phyloP scores from a whole-genome alignment of 2,329 filamentous ascomycete genomes.

The Fusarium chuoi region DNA sequence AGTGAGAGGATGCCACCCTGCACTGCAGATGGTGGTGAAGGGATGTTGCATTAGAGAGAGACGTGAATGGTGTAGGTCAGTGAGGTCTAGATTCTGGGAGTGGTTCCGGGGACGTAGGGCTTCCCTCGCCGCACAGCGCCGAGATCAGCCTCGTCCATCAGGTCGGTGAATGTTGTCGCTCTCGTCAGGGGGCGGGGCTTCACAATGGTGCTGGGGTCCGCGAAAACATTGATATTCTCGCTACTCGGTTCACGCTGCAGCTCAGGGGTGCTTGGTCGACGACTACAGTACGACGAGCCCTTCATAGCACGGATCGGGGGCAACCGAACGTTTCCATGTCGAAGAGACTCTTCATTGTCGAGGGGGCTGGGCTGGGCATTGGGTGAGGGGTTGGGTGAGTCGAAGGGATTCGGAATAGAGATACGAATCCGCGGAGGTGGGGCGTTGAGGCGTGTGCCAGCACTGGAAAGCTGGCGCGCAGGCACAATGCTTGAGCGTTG shows the following conservation, averaged over 20 bases:
- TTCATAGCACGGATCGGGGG: slow-evolving; percentile 55
- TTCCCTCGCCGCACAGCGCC: slow-evolving; percentile 54
- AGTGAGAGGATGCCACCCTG: slow-evolving; percentile 25
- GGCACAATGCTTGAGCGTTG: slow-evolving; percentile 20
- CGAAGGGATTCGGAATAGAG: slow-evolving; percentile 52
- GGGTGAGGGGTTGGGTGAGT: slow-evolving; percentile 47
- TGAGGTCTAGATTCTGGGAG: slow-evolving; percentile 45
- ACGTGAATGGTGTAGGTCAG: not conserved
- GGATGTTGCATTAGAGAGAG: slow-evolving; percentile 10
- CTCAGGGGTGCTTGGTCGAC: slow-evolving; percentile 46
- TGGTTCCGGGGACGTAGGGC: slow-evolving; percentile 55
- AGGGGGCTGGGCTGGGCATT: slow-evolving; percentile 37
- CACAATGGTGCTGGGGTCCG: slow-evolving; percentile 57
- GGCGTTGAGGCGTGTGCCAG: slow-evolving; percentile 27
- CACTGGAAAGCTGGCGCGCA: slow-evolving; percentile 16
- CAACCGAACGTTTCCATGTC: slow-evolving; percentile 46
- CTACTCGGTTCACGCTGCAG: slow-evolving; percentile 56
- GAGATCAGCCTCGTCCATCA: slow-evolving; percentile 61
- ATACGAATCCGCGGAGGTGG: slow-evolving; percentile 39
- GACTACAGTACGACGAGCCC: slow-evolving; percentile 40
- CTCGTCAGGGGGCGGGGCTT: slow-evolving; percentile 44
- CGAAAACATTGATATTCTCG: slow-evolving; percentile 64
- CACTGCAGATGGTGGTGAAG: slow-evolving; percentile 23
- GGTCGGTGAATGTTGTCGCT: slow-evolving; percentile 62
- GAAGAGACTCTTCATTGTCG: slow-evolving; percentile 40